phyloP scores from a whole-genome alignment of 2,329 filamentous ascomycete species.

The Cladorrhinum sp. region DNA sequence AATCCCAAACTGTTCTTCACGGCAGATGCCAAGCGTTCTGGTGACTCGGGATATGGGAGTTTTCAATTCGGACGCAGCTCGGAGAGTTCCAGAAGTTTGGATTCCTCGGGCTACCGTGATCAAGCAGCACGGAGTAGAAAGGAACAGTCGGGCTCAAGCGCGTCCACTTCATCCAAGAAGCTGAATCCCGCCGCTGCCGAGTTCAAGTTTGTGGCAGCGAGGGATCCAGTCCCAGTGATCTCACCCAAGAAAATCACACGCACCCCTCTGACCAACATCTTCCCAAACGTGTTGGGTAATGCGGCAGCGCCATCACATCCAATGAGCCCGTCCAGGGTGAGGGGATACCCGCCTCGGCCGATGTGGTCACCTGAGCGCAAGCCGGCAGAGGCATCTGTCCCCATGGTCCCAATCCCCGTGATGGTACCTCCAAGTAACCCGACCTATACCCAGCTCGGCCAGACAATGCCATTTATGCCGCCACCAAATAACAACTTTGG shows the following conservation, averaged over 20 bases:
- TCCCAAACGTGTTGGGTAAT: conserved; percentile 10
- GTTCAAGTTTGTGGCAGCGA: conserved; percentile 20
- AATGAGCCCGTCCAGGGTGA: neutral
- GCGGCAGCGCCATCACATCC: neutral
- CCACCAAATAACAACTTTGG: conserved; percentile 6
- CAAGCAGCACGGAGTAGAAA: neutral
- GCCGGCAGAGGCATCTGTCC: neutral
- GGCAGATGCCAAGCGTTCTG: neutral
- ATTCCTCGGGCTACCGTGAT: neutral
- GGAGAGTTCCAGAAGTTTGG: neutral
- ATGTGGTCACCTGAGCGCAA: neutral
- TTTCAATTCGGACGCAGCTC: neutral
- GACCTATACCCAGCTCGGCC: neutral
- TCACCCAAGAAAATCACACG: conserved; percentile 24
- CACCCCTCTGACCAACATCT: conserved; percentile 21
- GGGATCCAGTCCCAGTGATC: neutral
- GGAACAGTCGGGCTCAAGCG: neutral
- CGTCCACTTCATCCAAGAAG: conserved; percentile 13
- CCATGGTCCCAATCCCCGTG: neutral
- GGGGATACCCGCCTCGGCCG: neutral
- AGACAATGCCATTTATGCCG: neutral
- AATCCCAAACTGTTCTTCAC: neutral
- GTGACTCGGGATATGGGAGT: conserved; percentile 20
- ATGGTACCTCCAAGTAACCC: neutral
- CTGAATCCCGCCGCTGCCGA: conserved; percentile 28